A percentile compares a stretch with the other conserved stretches of the same genome.
phyloP scores from a whole-genome alignment of 805 yeast species.

The Nakazawaea populi region DNA sequence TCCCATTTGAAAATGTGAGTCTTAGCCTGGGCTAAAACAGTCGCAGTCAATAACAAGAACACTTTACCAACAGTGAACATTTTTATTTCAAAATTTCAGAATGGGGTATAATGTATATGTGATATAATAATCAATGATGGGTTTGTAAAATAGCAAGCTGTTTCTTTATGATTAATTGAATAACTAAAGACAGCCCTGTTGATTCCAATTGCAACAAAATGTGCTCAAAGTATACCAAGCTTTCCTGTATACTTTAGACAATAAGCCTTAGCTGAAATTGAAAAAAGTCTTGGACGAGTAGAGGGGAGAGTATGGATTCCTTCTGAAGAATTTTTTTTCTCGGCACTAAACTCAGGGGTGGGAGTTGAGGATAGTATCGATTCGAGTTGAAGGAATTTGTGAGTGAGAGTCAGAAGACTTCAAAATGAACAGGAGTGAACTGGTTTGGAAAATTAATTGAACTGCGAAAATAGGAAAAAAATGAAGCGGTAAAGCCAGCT shows the following conservation, averaged over 20 bases:
- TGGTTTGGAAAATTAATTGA: neutral
- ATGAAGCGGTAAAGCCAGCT: neutral
- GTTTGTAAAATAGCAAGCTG: no score
- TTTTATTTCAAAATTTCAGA: no score
- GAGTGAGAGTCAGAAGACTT: no score
- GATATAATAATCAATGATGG: no score
- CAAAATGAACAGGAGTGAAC: neutral
- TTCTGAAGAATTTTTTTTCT: no score
- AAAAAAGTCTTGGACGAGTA: no score
- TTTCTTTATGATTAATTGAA: neutral
- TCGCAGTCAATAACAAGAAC: neutral
- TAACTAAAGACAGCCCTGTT: neutral
- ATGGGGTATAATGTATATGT: no score
- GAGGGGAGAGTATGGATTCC: no score
- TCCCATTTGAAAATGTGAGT: constrained; percentile 64
- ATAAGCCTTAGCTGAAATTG: neutral
- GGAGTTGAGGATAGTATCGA: neutral
- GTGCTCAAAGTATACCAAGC: neutral
- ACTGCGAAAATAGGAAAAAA: neutral
- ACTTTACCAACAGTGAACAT: neutral
- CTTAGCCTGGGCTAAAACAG: constrained; percentile 24
- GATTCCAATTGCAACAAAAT: no score
- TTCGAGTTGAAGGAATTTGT: no score
- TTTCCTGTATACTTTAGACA: neutral
- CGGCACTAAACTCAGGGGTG: neutral